These are phyloP conservation scores for Eragrostis nindensis DNA, from an alignment of 176 grass and related monocot genomes.

Conservation along the genomic window DNA sequence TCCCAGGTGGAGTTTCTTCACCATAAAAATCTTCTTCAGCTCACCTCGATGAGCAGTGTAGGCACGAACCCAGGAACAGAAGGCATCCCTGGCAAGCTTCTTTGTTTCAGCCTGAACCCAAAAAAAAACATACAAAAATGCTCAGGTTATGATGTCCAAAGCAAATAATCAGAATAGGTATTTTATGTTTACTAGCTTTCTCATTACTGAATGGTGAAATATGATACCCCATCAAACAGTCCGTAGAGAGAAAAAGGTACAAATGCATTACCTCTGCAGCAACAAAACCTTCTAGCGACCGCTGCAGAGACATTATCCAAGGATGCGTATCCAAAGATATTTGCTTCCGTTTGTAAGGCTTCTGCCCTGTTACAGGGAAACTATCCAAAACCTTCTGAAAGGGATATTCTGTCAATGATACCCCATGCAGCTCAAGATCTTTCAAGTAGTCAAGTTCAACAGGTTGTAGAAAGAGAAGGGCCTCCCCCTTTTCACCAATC, in stretches of 20 bases:
- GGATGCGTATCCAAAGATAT: constrained; percentile 89
- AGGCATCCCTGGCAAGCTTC: constrained; percentile 82
- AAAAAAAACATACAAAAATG: constrained; percentile 13
- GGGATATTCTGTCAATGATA: constrained; percentile 76
- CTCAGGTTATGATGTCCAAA: background rate
- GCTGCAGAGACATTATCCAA: constrained; percentile 85
- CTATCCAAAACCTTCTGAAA: constrained; percentile 82
- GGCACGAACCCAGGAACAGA: constrained; percentile 90
- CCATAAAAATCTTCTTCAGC: constrained; percentile 94
- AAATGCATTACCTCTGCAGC: constrained; percentile 58
- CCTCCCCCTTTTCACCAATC: constrained; percentile 89
- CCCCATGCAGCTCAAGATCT: constrained; percentile 83
- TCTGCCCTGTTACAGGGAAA: constrained; percentile 61
- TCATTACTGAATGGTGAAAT: background rate
- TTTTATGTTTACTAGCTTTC: background rate
- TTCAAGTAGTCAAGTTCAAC: constrained; percentile 89
- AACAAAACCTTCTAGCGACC: constrained; percentile 74
- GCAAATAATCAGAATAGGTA: background rate
- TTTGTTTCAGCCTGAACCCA: constrained; percentile 56
- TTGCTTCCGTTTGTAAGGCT: constrained; percentile 58
- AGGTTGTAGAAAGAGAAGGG: constrained; percentile 89
- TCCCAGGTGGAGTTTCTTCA: constrained; percentile 92
- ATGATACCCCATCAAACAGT: constrained; percentile 24
- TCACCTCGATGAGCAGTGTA: constrained; percentile 91
- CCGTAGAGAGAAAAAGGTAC: background rate